Conservation (phyloP, 208 protist genomes). For the Trypanosoma congolense region DNA sequence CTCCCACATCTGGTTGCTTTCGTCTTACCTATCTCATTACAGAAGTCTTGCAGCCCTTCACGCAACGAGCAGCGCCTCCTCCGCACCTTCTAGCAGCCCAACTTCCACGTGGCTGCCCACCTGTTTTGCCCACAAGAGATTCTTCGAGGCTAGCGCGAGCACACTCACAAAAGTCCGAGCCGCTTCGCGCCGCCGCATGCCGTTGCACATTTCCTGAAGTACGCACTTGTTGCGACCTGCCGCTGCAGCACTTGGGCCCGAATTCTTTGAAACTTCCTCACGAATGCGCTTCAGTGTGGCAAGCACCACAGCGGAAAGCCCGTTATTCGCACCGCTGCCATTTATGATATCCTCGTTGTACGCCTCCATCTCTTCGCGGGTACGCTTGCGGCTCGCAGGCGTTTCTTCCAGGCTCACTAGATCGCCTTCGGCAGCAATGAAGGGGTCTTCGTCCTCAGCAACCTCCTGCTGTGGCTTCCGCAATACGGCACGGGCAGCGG, state of each 20-base stretch:
- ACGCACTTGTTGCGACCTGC: too few relatives aligned
- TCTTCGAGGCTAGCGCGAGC: conserved; percentile 66
- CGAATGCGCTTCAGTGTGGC: conserved; percentile 58
- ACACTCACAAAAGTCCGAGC: conserved; percentile 80
- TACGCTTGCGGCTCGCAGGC: conserved; percentile 3
- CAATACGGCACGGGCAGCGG: conserved; percentile 22
- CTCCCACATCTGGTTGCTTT: too few relatives aligned
- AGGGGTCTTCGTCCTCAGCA: not conserved
- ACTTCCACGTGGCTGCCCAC: conserved; percentile 34
- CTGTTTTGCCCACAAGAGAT: conserved; percentile 49
- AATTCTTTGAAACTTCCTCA: conserved; percentile 14
- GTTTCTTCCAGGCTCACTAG: not conserved
- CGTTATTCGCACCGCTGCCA: not conserved
- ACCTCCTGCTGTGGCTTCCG: conserved; percentile 5
- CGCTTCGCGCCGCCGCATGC: conserved; percentile 55
- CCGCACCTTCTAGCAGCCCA: conserved; percentile 28
- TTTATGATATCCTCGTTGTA: conserved; percentile 4
- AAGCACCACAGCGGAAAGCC: conserved; percentile 24
- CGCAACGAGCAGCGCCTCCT: conserved; percentile 14
- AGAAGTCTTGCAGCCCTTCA: conserved; percentile 3
- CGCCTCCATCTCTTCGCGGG: conserved; percentile 4
- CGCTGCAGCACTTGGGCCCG: too few relatives aligned
- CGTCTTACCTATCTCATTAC: too few relatives aligned
- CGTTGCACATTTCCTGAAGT: conserved; percentile 41
- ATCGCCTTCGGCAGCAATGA: not conserved